Evolutionary conservation across 2,329 filamentous ascomycete genomes (phyloP), one percentile per base, ranked within the genome.

Genomic region (Fusarium praegraminearum): DNA sequence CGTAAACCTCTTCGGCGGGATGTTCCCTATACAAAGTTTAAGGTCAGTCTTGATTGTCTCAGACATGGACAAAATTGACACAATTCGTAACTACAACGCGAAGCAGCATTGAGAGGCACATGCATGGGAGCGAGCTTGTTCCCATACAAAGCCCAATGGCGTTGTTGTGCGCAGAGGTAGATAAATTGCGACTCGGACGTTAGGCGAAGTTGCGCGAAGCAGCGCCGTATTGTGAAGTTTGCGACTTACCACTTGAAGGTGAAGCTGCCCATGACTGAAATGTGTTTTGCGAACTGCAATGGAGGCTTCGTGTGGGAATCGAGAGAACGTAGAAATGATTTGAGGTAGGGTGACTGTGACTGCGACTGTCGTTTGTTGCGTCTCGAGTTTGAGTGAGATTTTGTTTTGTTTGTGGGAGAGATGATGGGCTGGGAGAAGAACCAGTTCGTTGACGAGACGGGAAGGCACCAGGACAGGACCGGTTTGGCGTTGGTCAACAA

Each of bases 1-100:
- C 96, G 81, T 91, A 95, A 80, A 98, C 95, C 78, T 97, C 92
- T 73, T 90, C 87, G 78, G 92, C 94, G 75, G 89, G 85, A 80
- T 96, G 90, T 78, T 91, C 89, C 95, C 95, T 98, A 82, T 73
- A 76, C 22, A 62, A 74, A 65, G 43, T 53, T 70, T 41, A 44
- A 32, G 35, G 69, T 74, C 58, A 74, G 72, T 67, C 30, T 65
- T 44, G 28, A 52, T 38, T 72, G 74, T 76, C 74, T 74, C 44
- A 73, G 69, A 73, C 54, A 66, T 49, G 50, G 60, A 24, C 24
- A 41, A 69, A 67, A 51, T 44, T 59, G 53, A 65, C 40, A 57
- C 33, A 43, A 50, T 57, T 41, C 54, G 51, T 26, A 36, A 46
- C 61, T 49, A 50, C 24, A 57, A 73, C 36, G 62, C 62, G 61